Conservation (phyloP, 352 stramenopile genomes). For the Plasmopara viticola region DNA sequence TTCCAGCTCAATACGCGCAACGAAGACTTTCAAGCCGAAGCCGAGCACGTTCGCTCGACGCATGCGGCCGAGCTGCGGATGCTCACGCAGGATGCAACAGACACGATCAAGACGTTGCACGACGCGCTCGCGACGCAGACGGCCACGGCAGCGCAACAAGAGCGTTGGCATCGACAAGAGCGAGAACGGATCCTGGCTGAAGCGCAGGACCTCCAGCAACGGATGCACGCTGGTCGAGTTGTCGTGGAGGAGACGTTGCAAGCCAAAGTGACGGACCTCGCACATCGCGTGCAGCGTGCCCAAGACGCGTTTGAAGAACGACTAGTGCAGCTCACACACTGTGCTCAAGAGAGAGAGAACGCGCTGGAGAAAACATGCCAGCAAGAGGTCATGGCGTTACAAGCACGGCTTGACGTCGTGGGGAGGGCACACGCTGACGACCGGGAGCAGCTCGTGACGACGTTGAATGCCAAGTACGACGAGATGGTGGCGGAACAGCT, state of each 20-base stretch:
- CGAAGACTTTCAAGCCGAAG: conserved; percentile 81
- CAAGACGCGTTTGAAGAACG: conserved; percentile 38
- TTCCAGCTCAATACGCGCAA: conserved; percentile 93
- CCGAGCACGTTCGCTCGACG: conserved; percentile 33
- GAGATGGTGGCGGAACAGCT: conserved; percentile 70
- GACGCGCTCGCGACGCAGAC: conserved; percentile 33
- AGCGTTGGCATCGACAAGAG: conserved; percentile 23
- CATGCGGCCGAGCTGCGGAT: conserved; percentile 37
- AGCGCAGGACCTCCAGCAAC: conserved; percentile 23
- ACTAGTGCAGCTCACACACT: conserved; percentile 31
- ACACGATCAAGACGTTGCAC: conserved; percentile 45
- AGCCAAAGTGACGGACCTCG: conserved; percentile 34
- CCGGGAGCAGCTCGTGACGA: conserved; percentile 55
- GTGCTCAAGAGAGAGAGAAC: conserved; percentile 14
- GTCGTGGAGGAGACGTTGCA: conserved; percentile 34
- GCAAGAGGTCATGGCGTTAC: conserved; percentile 8
- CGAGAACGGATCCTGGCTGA: conserved; percentile 13
- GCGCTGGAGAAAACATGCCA: conserved; percentile 20
- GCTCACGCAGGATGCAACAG: conserved; percentile 46
- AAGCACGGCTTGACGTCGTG: conserved; percentile 26
- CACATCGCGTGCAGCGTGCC: conserved; percentile 31
- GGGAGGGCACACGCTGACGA: conserved; percentile 45
- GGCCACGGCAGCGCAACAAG: conserved; percentile 18
- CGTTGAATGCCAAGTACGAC: conserved; percentile 66
- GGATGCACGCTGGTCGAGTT: conserved; percentile 21